Percentiles rank a stretch among this genome's conserved stretches.
These are phyloP conservation scores for Phytophthora pistaciae DNA, from an alignment of 352 stramenopile species.

Conservation along the genomic window DNA sequence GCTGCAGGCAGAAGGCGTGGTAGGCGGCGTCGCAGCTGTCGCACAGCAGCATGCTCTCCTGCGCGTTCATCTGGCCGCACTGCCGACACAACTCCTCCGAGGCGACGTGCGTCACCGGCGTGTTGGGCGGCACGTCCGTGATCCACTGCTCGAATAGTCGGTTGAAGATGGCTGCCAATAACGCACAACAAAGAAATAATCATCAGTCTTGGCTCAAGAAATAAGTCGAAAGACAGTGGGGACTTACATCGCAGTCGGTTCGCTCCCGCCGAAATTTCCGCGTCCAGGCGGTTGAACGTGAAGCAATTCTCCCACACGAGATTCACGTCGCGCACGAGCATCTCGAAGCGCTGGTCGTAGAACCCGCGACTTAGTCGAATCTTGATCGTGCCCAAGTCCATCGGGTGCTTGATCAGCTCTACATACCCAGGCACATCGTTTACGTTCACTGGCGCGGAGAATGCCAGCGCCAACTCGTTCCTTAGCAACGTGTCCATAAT, in stretches of 20 bases:
- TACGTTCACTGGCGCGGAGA: conserved; percentile 72
- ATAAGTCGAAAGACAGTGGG: neutral
- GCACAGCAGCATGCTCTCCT: conserved; percentile 84
- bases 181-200: conserved; percentile 6
- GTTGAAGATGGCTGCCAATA: conserved; percentile 71
- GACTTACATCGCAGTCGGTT: conserved; percentile 83
- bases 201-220: conserved; percentile 12
- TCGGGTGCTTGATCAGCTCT: conserved; percentile 80
- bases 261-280: conserved; percentile 83
- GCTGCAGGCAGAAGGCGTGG: conserved; percentile 83
- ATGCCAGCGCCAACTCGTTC: conserved; percentile 74
- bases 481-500: conserved; percentile 71
- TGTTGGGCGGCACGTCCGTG: conserved; percentile 58
- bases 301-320: conserved; percentile 91
- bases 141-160: conserved; percentile 86
- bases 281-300: conserved; percentile 80
- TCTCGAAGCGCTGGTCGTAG: conserved; percentile 68
- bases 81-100: conserved; percentile 78
- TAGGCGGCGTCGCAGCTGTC: conserved; percentile 88
- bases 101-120: conserved; percentile 55
- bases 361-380: conserved; percentile 71
- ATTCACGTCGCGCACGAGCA: conserved; percentile 71
- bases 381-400: conserved; percentile 94
- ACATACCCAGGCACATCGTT: conserved; percentile 78
- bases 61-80: conserved; percentile 69